Conservation (phyloP, 2,329 filamentous ascomycete species). For the Neofusicoccum sp. region DNA sequence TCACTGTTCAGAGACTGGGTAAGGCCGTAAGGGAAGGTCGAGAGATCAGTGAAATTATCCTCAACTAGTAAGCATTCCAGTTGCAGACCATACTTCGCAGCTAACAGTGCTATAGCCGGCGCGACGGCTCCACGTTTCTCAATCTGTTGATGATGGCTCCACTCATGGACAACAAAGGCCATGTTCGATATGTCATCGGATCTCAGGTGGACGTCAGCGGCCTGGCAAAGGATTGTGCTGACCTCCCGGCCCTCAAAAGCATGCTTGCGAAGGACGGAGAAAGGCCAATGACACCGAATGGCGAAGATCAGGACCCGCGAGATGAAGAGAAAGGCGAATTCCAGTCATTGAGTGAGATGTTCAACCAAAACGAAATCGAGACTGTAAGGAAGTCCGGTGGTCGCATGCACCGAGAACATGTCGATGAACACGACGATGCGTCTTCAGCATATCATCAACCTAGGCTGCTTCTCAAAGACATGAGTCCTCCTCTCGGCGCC, state of each 20-base stretch:
- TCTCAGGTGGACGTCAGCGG: conserved; percentile 71
- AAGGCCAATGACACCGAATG: not conserved
- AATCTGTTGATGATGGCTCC: conserved; percentile 74
- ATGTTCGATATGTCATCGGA: conserved; percentile 67
- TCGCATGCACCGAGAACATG: conserved; percentile 57
- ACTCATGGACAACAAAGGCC: conserved; percentile 65
- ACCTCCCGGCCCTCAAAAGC: conserved; percentile 60
- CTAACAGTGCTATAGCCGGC: conserved; percentile 46
- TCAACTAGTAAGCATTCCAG: conserved; percentile 62
- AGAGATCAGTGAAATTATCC: conserved; percentile 70
- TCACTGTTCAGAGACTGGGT: conserved; percentile 61
- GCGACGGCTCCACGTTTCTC: conserved; percentile 76
- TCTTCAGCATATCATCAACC: conserved; percentile 37
- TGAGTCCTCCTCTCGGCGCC: conserved; percentile 25
- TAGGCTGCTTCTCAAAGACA: conserved; percentile 50
- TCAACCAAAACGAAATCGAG: conserved; percentile 65
- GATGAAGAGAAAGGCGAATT: conserved; percentile 59
- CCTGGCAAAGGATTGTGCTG: conserved; percentile 63
- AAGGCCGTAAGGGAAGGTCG: conserved; percentile 61
- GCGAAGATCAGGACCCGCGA: not conserved
- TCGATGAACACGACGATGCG: conserved; percentile 20
- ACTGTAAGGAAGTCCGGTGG: conserved; percentile 64
- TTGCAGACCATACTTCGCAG: conserved; percentile 9
- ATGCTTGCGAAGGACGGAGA: conserved; percentile 43
- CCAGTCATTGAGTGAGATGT: conserved; percentile 65